A percentile compares a stretch with the other conserved stretches of the same genome.
These are phyloP conservation scores for Boletus bicolor DNA, from an alignment of 768 basidiomycete species.

Conservation along the genomic window DNA sequence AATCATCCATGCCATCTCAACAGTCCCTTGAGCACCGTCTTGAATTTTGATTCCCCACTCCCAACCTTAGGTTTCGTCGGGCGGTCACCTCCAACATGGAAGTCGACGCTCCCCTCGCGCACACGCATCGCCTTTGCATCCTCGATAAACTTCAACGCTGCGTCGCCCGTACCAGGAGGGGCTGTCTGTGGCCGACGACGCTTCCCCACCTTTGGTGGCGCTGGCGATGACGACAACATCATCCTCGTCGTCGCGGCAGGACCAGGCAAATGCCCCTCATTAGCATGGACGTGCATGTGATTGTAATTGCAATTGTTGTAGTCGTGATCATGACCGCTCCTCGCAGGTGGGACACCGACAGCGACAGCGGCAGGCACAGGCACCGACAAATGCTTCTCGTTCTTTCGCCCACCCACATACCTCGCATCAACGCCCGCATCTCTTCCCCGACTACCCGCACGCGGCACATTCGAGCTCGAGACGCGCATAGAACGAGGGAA, in stretches of 20 bases:
- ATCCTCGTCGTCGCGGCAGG: background rate
- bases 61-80: background rate
- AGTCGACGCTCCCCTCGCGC: slow-evolving; percentile 1
- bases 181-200: slow-evolving; percentile 27
- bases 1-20: slow-evolving; percentile 12
- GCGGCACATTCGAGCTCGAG: background rate
- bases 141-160: slow-evolving; percentile 15
- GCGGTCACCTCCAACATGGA: background rate
- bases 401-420: background rate
- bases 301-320: background rate
- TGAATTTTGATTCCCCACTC: slow-evolving; percentile 14
- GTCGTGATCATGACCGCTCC: background rate
- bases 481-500: background rate
- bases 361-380: background rate
- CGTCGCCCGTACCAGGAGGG: slow-evolving; percentile 12
- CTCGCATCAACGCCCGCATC: background rate
- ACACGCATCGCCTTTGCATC: background rate
- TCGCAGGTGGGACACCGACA: background rate
- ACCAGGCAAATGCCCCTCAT: too few relatives aligned
- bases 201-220: slow-evolving; percentile 6
- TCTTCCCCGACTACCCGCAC: background rate
- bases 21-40: slow-evolving; percentile 15
- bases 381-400: background rate
- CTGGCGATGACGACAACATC: background rate
- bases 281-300: background rate